Base-by-base conservation (phyloP, 768 basidiomycete species). In the Rhizopogon vinicolor region DNA sequence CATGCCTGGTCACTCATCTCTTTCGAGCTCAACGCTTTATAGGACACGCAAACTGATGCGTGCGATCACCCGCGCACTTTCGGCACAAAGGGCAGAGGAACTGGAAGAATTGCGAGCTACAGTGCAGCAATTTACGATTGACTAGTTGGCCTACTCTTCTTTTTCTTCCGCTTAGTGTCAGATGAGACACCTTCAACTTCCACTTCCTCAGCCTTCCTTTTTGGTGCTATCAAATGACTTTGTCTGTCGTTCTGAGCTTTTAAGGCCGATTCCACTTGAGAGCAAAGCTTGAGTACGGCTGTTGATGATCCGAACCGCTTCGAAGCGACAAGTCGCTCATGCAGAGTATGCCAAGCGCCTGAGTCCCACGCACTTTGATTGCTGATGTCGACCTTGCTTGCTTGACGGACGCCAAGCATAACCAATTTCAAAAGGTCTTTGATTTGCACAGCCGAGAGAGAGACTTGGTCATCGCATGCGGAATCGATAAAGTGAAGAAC, bases 371-470 rank as follows among this genome's bases (percentile, higher is more conserved):
- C 68, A 4, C 66, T 60, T 31, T 62, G 46, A 78, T 64, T 7
- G 3, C 5, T 37, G 35, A 5, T 16, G 16, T 37, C 48, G 79
- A 78, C 53, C 82, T 84, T 56, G 57, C 55, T 67, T 1, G 85
- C 82, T 56, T 85, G 83, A 52, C 91, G 84, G n/a, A 85, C 74
- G 48, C 82, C 81, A 18, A 78, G 64, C 28, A 91, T 72, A 0
- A 76, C 85, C 51, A 89, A 70, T 69, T 91, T 94, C 54, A 93
- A 68, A 18, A 93, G 66, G n/a, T 89, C 87, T 70, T 92, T 96
- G 63, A 88, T 64, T 58, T 92, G 89, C 1, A 81, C 67, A 1
- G 86, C 75, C 14, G 81, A 84, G 42, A 86, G 67, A 9, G 73
- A 62, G 41, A 65, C 59, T 25, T 75, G 71, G 28, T 80, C 76